These are phyloP conservation scores for Boletus reticuloceps DNA, from an alignment of 768 basidiomycete species.

Conservation along the genomic window DNA sequence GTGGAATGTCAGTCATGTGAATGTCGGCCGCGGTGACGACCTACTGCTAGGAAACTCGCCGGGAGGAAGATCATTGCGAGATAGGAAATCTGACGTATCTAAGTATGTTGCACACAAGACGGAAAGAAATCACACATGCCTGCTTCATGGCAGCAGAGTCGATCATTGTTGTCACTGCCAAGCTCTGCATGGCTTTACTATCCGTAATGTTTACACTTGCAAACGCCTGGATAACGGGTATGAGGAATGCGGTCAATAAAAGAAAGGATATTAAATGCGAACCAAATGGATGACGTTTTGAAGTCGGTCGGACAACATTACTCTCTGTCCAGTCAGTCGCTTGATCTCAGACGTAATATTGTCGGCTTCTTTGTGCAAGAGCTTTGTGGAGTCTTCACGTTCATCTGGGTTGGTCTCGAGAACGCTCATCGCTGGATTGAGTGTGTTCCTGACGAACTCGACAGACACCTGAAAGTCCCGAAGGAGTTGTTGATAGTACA, in stretches of 20 bases:
- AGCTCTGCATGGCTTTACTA: constrained; percentile 45
- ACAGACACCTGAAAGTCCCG: constrained; percentile 52
- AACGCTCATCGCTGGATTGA: constrained; percentile 46
- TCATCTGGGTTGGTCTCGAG: constrained; percentile 7
- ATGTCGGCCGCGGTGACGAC: background rate
- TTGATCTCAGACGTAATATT: constrained; percentile 50
- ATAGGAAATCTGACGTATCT: constrained; percentile 38
- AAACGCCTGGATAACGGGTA: constrained; percentile 44
- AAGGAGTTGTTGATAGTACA: constrained; percentile 54
- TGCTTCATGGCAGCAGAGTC: constrained; percentile 43
- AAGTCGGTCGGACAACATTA: constrained; percentile 32
- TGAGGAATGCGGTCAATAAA: background rate
- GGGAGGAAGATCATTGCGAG: constrained; percentile 64
- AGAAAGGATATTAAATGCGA: background rate
- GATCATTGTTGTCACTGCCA: constrained; percentile 44
- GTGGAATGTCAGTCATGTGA: constrained; percentile 3
- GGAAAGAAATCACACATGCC: constrained; percentile 7
- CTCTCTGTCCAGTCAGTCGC: constrained; percentile 38
- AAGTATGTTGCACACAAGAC: background rate
- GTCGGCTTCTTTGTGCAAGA: constrained; percentile 48
- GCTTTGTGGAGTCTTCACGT: constrained; percentile 23
- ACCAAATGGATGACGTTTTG: constrained; percentile 36
- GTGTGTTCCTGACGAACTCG: constrained; percentile 44
- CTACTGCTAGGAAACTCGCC: constrained; percentile 40
- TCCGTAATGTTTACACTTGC: constrained; percentile 56